These are phyloP conservation scores for Ganoderma lingzhi DNA, from an alignment of 1,284 basidiomycete genomes.

Conservation along the genomic window DNA sequence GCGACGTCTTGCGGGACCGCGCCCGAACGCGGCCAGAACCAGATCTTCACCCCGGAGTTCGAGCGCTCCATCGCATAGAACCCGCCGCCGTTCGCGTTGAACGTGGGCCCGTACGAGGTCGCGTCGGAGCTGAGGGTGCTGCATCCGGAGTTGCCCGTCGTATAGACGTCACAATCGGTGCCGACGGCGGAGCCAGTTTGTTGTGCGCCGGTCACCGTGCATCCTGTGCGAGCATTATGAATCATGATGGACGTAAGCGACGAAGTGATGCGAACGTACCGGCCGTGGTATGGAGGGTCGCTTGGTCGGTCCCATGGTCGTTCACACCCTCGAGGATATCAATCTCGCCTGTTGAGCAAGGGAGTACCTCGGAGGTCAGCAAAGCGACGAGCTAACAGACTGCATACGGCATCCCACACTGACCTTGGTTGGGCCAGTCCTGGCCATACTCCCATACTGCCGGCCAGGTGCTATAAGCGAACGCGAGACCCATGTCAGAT, in stretches of 20 bases:
- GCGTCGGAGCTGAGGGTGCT: conserved; percentile 50
- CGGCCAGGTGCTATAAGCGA: conserved; percentile 44
- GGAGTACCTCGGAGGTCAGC: background rate
- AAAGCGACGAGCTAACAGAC: background rate
- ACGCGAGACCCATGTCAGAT: background rate
- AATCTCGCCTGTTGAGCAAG: conserved; percentile 57
- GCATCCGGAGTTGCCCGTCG: conserved; percentile 68
- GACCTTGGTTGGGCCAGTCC: conserved; percentile 44
- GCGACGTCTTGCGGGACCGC: conserved; percentile 55
- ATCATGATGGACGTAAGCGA: background rate
- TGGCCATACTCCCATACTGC: conserved; percentile 48
- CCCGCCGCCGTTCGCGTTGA: conserved; percentile 66
- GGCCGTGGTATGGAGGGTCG: conserved; percentile 68
- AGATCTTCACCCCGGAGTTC: conserved; percentile 57
- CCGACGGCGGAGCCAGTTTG: conserved; percentile 11
- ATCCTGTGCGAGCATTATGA: background rate
- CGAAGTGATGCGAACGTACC: conserved; percentile 37
- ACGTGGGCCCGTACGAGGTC: conserved; percentile 59
- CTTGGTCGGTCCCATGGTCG: conserved; percentile 58
- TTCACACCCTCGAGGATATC: conserved; percentile 80
- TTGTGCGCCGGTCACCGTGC: conserved; percentile 12
- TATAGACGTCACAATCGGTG: conserved; percentile 59
- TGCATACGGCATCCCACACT: background rate
- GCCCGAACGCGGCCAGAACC: conserved; percentile 63
- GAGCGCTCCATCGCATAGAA: conserved; percentile 64